Percentiles rank a stretch among this genome's conserved stretches.
Evolutionary conservation across 208 protist genomes (phyloP).

Genomic region (Naegleria fowleri): DNA sequence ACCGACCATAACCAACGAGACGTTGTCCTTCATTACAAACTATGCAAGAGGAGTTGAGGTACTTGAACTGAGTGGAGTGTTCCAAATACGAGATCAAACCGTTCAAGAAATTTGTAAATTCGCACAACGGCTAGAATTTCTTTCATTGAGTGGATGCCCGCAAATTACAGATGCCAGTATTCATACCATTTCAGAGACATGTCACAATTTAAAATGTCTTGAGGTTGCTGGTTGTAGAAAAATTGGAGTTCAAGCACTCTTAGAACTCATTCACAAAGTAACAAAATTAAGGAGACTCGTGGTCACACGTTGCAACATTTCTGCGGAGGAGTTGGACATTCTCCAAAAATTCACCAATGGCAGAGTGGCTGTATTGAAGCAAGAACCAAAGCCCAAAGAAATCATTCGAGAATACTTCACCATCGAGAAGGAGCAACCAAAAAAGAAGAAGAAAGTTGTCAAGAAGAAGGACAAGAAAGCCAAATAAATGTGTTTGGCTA

Average conservation of each 20-base stretch:
- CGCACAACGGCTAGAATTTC: neutral
- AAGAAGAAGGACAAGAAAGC: neutral
- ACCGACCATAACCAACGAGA: neutral
- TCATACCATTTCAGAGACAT: neutral
- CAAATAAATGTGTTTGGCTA: neutral
- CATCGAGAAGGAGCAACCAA: neutral
- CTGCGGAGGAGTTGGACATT: neutral
- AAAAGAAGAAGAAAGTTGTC: neutral
- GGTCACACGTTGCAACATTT: slow-evolving; percentile 9
- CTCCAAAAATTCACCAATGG: neutral
- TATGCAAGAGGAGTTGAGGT: neutral
- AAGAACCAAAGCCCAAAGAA: neutral
- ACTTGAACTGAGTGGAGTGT: neutral
- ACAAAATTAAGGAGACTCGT: neutral
- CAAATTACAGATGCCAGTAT: neutral
- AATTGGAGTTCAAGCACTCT: neutral
- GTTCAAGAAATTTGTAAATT: neutral
- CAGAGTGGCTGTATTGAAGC: neutral
- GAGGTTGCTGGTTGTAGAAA: neutral
- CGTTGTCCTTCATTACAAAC: neutral
- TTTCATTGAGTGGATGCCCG: neutral
- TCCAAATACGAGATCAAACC: neutral
- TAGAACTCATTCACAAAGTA: slow-evolving; percentile 13
- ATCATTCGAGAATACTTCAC: neutral
- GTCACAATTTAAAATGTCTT: neutral